Evolutionary conservation across 2,329 filamentous ascomycete genomes (phyloP), one percentile per base, ranked within the genome.

Genomic region (Venturia effusa): DNA sequence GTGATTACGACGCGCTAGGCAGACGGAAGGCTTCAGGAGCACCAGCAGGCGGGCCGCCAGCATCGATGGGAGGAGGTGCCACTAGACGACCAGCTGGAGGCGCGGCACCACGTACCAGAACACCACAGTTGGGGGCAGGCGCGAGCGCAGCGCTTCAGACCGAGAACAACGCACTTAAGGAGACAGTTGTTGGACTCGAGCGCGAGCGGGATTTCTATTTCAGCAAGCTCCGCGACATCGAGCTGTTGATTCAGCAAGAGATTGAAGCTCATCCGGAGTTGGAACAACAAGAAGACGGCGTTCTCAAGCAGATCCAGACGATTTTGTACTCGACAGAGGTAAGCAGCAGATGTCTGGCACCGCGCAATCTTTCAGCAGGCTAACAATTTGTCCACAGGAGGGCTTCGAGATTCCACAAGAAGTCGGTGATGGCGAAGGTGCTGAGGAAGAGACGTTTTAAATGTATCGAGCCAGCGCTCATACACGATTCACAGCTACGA

Each of bases 161-260:
- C 73, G 94, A 97, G 82, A 94, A 96, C 74, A 83, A 84, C 51
- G 89, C 89, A 34, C 83, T 97, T 69, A 96, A 96, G 82, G 93
- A 97, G 80, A 96, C 91, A 0, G 93, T 99, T n/a, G 83, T 85
- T 15, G 94, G 94, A 1, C 82, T 99, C 51, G 94, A 99, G 82
- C 88, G 94, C 70, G 94, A 99, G 80, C 85, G 94, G 61, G 94
- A 99, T 76, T 99, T 99, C 75, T 99, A 99, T 82, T 99, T 99
- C 78, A 95, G 90, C 83, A 99, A 99, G 82, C 83, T 99, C 68
- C 85, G 94, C 66, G 94, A 99, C 74, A 99, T 99, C 70, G 94
- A 99, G 79, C 80, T 99, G 68, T 80, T 99, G 71, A 84, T 99
- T 64, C 94, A 99, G 80, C 89, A 90, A 71, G 92, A 92, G 13